phyloP scores from a whole-genome alignment of 768 basidiomycete genomes.

The Tylopilus cervinicoccineus region DNA sequence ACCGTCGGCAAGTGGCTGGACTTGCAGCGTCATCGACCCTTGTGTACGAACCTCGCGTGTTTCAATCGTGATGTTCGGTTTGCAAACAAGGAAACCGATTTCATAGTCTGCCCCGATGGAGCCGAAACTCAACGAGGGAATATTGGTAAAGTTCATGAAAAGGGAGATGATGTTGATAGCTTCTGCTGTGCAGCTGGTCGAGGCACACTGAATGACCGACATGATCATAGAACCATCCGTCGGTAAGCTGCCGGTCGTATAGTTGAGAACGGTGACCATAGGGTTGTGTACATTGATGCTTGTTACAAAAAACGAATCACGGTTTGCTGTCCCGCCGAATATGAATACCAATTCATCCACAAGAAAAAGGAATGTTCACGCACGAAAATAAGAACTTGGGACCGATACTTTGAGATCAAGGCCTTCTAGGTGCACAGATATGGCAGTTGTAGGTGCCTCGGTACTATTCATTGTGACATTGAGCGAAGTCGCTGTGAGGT shows the following conservation, averaged over 20 bases:
- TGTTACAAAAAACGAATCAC: constrained; percentile 4
- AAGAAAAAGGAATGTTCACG: not conserved
- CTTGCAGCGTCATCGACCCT: constrained; percentile 10
- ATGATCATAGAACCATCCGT: constrained; percentile 16
- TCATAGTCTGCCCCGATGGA: constrained; percentile 15
- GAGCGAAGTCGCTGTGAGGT: constrained; percentile 13
- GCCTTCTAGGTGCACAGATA: constrained; percentile 7
- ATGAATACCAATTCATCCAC: not conserved
- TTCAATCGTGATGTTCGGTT: constrained; percentile 21
- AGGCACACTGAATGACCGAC: constrained; percentile 13
- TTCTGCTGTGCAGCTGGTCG: constrained; percentile 6
- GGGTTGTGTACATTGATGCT: constrained; percentile 16
- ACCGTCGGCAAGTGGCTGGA: constrained; percentile 1
- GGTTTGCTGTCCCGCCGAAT: constrained; percentile 1
- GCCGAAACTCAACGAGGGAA: constrained; percentile 11
- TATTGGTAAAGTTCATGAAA: constrained; percentile 11
- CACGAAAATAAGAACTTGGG: constrained; percentile 16
- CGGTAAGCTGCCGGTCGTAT: constrained; percentile 13
- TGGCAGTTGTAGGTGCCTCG: not conserved
- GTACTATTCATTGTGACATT: constrained; percentile 17
- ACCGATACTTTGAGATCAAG: constrained; percentile 11
- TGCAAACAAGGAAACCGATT: constrained; percentile 21
- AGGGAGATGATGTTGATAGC: constrained; percentile 7
- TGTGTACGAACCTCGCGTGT: constrained; percentile 19
- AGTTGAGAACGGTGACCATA: constrained; percentile 10